phyloP scores from a whole-genome alignment of 768 basidiomycete species.

The Tulasnella sp. region DNA sequence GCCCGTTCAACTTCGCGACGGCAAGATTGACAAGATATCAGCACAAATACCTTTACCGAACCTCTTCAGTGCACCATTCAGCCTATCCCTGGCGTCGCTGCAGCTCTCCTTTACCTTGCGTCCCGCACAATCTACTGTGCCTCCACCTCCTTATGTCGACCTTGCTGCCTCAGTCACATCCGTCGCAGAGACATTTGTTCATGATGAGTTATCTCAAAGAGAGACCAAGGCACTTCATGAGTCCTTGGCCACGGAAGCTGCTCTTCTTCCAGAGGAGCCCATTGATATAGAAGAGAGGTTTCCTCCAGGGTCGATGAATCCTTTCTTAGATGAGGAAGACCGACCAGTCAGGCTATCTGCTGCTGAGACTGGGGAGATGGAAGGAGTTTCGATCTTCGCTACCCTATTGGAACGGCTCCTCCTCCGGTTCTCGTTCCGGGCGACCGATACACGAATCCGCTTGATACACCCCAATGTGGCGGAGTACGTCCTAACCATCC shows the following conservation, averaged over 20 bases:
- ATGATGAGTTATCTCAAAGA: slow-evolving; percentile 59
- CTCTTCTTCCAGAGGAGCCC: slow-evolving; percentile 42
- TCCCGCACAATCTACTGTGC: slow-evolving; percentile 19
- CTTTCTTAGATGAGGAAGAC: slow-evolving; percentile 38
- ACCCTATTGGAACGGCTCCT: slow-evolving; percentile 68
- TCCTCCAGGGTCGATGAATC: slow-evolving; percentile 48
- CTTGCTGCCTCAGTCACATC: slow-evolving; percentile 70
- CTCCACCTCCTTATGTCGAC: slow-evolving; percentile 25
- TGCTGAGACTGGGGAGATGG: slow-evolving; percentile 14
- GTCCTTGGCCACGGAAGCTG: slow-evolving; percentile 35
- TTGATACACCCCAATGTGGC: slow-evolving; percentile 54
- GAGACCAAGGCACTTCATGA: slow-evolving; percentile 63
- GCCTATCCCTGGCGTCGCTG: slow-evolving; percentile 55
- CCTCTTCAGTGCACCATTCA: slow-evolving; percentile 60
- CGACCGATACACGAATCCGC: slow-evolving; percentile 53
- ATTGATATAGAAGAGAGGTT: slow-evolving; percentile 27
- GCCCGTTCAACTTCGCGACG: slow-evolving; percentile 58
- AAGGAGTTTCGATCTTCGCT: slow-evolving; percentile 69
- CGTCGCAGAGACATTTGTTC: slow-evolving; percentile 78
- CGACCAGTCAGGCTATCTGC: slow-evolving; percentile 37
- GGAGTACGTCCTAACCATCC: slow-evolving; percentile 47
- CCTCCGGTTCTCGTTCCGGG: slow-evolving; percentile 68
- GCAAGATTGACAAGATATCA: slow-evolving; percentile 61
- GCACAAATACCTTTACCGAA: slow-evolving; percentile 80
- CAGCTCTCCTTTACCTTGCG: slow-evolving; percentile 51